Conservation (phyloP, 2,329 filamentous ascomycete species). For the Simplicillium aogashimaense region DNA sequence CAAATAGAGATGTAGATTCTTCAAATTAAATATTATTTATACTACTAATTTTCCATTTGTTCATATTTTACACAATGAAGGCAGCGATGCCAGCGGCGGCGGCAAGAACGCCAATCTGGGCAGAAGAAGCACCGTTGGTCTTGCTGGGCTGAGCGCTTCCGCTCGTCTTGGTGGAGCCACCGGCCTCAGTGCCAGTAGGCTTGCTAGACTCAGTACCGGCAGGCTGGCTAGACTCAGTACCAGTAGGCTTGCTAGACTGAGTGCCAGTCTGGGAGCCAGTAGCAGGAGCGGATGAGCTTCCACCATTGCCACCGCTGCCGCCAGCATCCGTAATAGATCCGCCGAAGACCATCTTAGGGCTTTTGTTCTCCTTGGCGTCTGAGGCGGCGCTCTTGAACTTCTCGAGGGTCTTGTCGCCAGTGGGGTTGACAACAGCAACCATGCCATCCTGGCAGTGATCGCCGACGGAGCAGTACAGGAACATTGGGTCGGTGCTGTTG, state of each 20-base stretch:
- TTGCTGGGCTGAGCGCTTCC: too few species aligned
- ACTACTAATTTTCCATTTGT: too few species aligned
- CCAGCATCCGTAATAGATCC: constrained; percentile 3
- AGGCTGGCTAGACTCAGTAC: background rate
- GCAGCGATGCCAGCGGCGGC: too few species aligned
- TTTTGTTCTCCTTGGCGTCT: constrained; percentile 4
- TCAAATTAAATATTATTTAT: too few species aligned
- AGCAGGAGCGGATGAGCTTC: background rate
- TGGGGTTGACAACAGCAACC: constrained; percentile 19
- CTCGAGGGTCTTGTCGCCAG: constrained; percentile 10
- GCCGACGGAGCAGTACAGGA: constrained; percentile 18
- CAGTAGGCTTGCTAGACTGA: background rate
- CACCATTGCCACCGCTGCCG: background rate
- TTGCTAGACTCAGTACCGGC: background rate
- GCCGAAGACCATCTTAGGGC: constrained; percentile 7
- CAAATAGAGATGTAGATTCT: too few species aligned
- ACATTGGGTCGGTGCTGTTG: constrained; percentile 17
- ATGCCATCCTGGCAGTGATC: constrained; percentile 20
- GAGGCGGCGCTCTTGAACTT: constrained; percentile 8
- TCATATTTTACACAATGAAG: too few species aligned
- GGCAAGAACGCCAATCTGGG: too few species aligned
- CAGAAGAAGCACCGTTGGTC: too few species aligned
- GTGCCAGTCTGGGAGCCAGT: background rate
- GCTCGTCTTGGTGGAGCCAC: too few species aligned
- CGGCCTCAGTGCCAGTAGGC: too few species aligned